Base-by-base conservation (phyloP, 768 basidiomycete genomes). In the Rubroboletus satanas region DNA sequence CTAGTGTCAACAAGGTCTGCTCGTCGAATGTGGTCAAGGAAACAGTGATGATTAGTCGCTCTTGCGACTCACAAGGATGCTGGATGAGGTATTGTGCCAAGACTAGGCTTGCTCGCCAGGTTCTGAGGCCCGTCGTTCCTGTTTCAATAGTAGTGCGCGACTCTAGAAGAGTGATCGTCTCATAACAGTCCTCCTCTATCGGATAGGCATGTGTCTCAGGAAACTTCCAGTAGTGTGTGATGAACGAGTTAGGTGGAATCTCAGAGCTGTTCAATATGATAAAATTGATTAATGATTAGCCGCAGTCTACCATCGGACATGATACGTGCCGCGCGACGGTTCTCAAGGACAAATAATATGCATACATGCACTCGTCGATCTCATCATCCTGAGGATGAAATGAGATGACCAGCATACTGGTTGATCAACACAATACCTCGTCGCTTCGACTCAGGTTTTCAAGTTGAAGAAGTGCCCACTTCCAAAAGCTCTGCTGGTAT, bases 81-180 rank as follows among this genome's bases (percentile, higher is more conserved):
- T 62, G 55, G 18, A 82, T 77, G 23, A 92, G 72, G 62, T 83
- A 85, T 45, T 84, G 78, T 0, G 83, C 82, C 18, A 92, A 73
- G 31, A 80, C 72, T 42, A 86, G 79, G 59, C 88, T 85, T 6
- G 90, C 87, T 29, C 77, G 74, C 90, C 90, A 93, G 7, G 90
- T 93, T 51, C 87, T 77, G 45, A 92, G 70, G 12, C 90, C 89
- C 1, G 89, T 92, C 0, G 88, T 92, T 0, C 90, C 90, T 39
- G 75, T 74, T 66, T 91, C 88, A 29, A 91, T 83, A 3, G 77
- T 83, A 3, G 82, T 85, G 7, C 84, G 81, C 1, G 90, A 90
- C 69, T 93, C 90, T 9, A 87, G 70, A 2, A 92, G 70, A 0
- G 90, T 90, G 17, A 77, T 73, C 5, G 69, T 77, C 44, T 76